Percentiles rank a stretch among this genome's conserved stretches.
Conservation (phyloP, 2,329 filamentous ascomycete genomes). For the Arthrobotrys musiformis region DNA sequence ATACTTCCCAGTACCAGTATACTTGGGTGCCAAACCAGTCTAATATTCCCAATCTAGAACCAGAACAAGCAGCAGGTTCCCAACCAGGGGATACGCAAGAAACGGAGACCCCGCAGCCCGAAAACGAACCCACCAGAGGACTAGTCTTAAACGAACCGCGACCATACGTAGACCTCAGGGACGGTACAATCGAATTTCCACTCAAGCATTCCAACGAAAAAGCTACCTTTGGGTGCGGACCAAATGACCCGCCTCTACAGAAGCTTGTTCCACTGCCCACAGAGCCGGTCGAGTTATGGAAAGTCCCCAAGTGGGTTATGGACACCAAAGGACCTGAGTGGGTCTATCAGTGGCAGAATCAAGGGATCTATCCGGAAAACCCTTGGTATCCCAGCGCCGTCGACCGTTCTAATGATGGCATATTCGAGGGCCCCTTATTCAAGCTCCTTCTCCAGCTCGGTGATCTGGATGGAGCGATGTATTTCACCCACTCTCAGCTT, state of each 20-base stretch:
- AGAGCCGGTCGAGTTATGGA: background rate
- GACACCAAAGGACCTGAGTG: constrained; percentile 7
- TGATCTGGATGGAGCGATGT: background rate
- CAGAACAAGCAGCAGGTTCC: too few relatives aligned
- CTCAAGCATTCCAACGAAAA: background rate
- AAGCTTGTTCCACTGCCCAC: background rate
- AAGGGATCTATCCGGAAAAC: constrained; percentile 7
- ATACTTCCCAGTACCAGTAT: too few relatives aligned
- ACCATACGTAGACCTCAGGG: background rate
- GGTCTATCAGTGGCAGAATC: constrained; percentile 7
- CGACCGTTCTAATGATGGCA: background rate
- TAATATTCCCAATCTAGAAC: too few relatives aligned
- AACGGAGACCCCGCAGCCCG: too few relatives aligned
- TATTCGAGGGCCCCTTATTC: background rate
- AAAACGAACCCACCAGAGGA: too few relatives aligned
- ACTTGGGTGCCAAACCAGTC: too few relatives aligned
- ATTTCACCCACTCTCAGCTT: background rate
- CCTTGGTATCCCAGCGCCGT: background rate
- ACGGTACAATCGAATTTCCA: background rate
- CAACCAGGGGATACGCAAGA: too few relatives aligned
- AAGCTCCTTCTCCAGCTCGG: background rate
- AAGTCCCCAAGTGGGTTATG: background rate
- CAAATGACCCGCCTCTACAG: constrained; percentile 4
- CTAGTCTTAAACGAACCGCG: too few relatives aligned
- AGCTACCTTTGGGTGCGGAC: background rate